Evolutionary conservation across 805 yeast species (phyloP).

Genomic region (Hanseniaspora opuntiae): DNA sequence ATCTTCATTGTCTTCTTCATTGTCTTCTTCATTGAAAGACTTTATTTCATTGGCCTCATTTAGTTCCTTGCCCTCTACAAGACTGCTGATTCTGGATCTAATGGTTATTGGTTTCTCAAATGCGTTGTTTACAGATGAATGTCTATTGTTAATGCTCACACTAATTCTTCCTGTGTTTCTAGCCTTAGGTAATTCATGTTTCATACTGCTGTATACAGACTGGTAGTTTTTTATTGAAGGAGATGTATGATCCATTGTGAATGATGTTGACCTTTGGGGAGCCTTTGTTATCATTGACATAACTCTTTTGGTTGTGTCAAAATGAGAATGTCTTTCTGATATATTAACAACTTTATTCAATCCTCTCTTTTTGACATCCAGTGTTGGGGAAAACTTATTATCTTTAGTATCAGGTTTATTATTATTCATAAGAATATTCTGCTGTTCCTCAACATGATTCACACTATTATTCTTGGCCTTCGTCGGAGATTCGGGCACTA

Average conservation of each 20-base stretch:
- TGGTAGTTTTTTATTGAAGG: constrained; percentile 1
- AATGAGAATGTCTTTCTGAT: too few species aligned
- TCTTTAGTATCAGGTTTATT: too few species aligned
- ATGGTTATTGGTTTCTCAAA: not conserved
- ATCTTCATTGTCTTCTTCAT: not conserved
- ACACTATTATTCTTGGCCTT: not conserved
- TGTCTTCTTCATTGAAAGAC: not conserved
- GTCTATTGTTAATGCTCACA: not conserved
- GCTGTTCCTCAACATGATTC: not conserved
- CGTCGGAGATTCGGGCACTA: constrained; percentile 1
- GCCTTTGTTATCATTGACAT: not conserved
- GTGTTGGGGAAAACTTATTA: too few species aligned
- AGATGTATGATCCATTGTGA: not conserved
- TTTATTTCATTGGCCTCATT: not conserved
- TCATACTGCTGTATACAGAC: not conserved
- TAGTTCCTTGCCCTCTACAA: not conserved
- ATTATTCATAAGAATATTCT: not conserved
- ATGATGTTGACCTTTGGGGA: not conserved
- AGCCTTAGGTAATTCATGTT: constrained; percentile 8
- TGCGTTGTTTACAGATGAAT: not conserved
- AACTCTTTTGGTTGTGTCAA: not conserved
- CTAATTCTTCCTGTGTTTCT: constrained; percentile 12
- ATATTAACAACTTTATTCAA: too few species aligned
- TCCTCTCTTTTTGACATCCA: too few species aligned
- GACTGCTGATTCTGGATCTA: not conserved